These are phyloP conservation scores for Russula earlei DNA, from an alignment of 768 basidiomycete genomes.

Conservation along the genomic window DNA sequence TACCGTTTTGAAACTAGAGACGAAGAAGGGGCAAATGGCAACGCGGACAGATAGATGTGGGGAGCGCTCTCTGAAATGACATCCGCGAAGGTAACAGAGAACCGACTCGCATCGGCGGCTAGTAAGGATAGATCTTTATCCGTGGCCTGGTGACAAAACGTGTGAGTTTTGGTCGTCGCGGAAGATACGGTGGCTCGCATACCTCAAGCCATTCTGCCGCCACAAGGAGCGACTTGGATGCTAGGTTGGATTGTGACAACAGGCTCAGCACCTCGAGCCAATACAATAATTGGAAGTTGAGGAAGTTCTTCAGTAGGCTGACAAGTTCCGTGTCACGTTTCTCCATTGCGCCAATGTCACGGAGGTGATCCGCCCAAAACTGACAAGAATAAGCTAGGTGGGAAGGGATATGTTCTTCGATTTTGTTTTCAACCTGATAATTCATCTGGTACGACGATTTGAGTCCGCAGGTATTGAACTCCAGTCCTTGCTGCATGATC, in stretches of 20 bases:
- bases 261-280: conserved; percentile 34
- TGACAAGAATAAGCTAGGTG: conserved; percentile 30
- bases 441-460: conserved; percentile 29
- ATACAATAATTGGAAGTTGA: conserved; percentile 25
- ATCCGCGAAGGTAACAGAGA: conserved; percentile 13
- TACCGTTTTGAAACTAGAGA: conserved; percentile 12
- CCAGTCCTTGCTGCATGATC: conserved; percentile 27
- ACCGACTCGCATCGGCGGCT: conserved; percentile 13
- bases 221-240: conserved; percentile 15
- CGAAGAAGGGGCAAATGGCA: conserved; percentile 11
- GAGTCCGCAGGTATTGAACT: conserved; percentile 34
- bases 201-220: conserved; percentile 15
- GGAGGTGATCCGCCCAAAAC: conserved; percentile 30
- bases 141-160: not conserved
- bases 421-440: conserved; percentile 21
- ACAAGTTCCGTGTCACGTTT: conserved; percentile 18
- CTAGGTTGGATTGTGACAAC: conserved; percentile 12
- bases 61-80: conserved; percentile 8
- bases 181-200: not conserved
- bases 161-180: not conserved
- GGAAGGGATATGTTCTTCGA: conserved; percentile 24
- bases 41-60: conserved; percentile 14
- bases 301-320: conserved; percentile 20
- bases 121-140: conserved; percentile 7
- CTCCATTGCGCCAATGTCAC: not conserved